Base-by-base conservation (phyloP, 805 yeast genomes). In the Torulaspora gathmanii region DNA sequence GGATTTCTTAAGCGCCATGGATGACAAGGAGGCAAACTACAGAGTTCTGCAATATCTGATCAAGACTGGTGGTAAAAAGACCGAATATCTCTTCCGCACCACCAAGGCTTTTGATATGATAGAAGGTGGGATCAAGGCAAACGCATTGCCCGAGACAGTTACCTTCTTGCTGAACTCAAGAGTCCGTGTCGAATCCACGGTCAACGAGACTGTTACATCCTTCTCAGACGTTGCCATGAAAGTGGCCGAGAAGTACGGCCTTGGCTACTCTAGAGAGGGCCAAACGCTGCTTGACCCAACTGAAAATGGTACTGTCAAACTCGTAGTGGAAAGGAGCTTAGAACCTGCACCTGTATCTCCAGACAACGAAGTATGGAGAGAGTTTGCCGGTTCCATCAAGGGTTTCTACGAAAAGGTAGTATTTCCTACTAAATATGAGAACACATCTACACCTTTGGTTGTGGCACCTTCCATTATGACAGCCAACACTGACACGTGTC, bases 401-500 rank as follows among this genome's bases (percentile, higher is more conserved):
- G 75, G 78, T 47, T 73, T 84, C 38, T 78, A 77, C 56, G 86
- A 82, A 60, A 82, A 81, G 39, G 59, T 53, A 17, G 47, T 61
- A 50, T 47, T 54, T 48, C 52, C 69, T 56, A 44, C 16, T 12
- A 43, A 42, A 12, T 44, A 39, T 22, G 46, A 39, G 23, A 48
- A 42, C 17, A 44, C 41, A 1, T 22, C 45, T 11, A 42, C 42
- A 5, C 42, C 47, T 16, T 45, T 55, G 7, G 45, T 75, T 33
- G 72, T 79, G 12, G 70, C 83, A 2, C 87, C 89, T 2, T 68
- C 75, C 20, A 60, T 83, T 33, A 75, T 79, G 73, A 71, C 84
- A 2, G 89, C 83, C 16, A 83, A 82, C 63, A 83, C 90, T 3
- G 90, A 84, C 57, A 83, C 89, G 4, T 68, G 70, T 46, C 71